Base-by-base conservation (phyloP, 441 rosid genomes). In the Cnidoscolus chayamansa region DNA sequence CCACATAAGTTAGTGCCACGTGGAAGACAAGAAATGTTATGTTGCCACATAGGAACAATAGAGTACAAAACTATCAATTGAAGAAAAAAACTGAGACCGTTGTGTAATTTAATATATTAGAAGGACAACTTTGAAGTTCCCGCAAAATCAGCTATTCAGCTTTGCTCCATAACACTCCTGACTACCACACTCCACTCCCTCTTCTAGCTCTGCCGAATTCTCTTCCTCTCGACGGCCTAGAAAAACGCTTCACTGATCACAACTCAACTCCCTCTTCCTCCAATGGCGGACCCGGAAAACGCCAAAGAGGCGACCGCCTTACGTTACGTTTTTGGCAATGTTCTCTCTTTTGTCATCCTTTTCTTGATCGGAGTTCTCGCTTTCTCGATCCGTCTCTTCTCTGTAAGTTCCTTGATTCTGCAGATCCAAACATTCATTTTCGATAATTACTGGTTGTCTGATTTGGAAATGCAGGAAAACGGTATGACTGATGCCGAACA, bases 381-480 rank as follows among this genome's bases (percentile, higher is more conserved):
- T 65, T 96, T 96, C 94, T 96, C 97, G 92, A 96, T 96, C 90
- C 99, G 98, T 9, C 85, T 96, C 49, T 96, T 96, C 89, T 96
- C 99, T 50, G 99, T 96, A 77, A 85, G 94, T 71, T 62, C 64
- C 31, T 63, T 20, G 17, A 71, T 72, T 67, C 49, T 80, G 25
- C 64, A 81, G 89, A 85, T 87, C 89, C 82, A 84, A 79, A 17
- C 70, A 54, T 63, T 30, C 31, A 60, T 60, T 19, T 71, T 69
- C 30, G 56, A 57, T 63, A 40, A 51, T 69, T 54, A 10, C 65
- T 50, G 16, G 56, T 65, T 65, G 43, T 51, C 35, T 60, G 48
- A 30, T 54, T 16, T 16, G n/a, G 55, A 8, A 64, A 65, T 8
- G 16, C 48, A 57, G 60, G n/a, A 63, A 57, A 68, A 30, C 17